Evolutionary conservation across 306 rosid species (phyloP), one percentile per base, ranked within the genome.

Genomic region (Cucurbita argyrosperma): DNA sequence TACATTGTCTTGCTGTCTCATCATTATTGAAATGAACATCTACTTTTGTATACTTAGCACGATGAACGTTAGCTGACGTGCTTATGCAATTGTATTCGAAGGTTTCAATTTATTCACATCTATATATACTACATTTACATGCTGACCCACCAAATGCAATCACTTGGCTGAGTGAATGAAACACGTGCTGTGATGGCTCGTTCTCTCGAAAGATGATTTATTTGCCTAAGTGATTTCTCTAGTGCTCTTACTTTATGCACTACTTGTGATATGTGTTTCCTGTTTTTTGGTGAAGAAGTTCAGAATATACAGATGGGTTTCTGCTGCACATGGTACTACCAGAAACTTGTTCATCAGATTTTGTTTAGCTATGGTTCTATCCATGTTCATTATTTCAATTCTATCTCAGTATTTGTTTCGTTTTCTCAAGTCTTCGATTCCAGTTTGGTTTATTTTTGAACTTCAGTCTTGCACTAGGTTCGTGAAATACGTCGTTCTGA

Each of bases 31-130:
- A 69, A 50, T 50, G 74, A 10, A 1, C 47, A 70, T 14, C 56
- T 1, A 16, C 42, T 35, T 40, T 70, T 70, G 0, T 69, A 14
- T 47, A 14, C 56, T 69, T 26, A 4, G 42, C 58, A 49, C 49
- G 74, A 7, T 13, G 57, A 49, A 69, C 74, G 49, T 69, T 5
- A 69, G 56, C 4, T 69, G 45, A 49, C 57, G 54, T 47, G 21
- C 42, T 67, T 67, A 67, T 68, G 74, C 74, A 66, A 66, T 66
- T 68, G 74, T 47, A 68, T 68, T 68, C 46, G 42, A 46, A 68
- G 11, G 74, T 47, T 68, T 68, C 21, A 0, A 8, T 69, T 47
- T 69, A 13, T 14, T 47, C 21, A 69, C 43, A 49, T 13, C 49
- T 49, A 35, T 47, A 30, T 46, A 43, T 18, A 37, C 40, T 38